Evolutionary conservation across 306 rosid species (phyloP), one percentile per base, ranked within the genome.

Genomic region (Morella rubra): DNA sequence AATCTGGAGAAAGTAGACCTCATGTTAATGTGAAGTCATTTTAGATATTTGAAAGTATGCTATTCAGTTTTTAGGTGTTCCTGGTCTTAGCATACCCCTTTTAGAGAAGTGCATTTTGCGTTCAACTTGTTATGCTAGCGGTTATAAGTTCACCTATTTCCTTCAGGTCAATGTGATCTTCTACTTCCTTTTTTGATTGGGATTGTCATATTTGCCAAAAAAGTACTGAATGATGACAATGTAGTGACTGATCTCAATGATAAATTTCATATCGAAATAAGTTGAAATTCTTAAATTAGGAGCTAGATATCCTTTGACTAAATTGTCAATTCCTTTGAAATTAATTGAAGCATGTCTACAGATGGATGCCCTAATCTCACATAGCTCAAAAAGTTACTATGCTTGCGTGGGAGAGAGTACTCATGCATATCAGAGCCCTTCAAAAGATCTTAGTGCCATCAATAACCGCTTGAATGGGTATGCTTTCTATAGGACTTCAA

Each of bases 371-470:
- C 84, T 96, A 77, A 91, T 93, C 82, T 91, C 99, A n/a, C 97
- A 91, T 73, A 89, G 91, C 85, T 91, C 97, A 49, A 96, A 91
- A 87, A 93, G 99, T 82, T 96, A 96, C 71, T 96, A 96, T 82
- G 98, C 99, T 44, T 96, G 99, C 76, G 97, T 96, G 53, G 99
- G 99, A 56, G 99, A 92, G 81, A 96, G 99, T 85, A 96, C 99
- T 54, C 98, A 89, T 86, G 99, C 99, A 44, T 96, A 92, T 80
- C 99, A 96, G 77, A 96, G 99, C 88, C 99, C 99, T 76, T 96
- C 99, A 7, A 92, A 93, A 87, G 99, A 96, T 76, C 84, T 96
- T 54, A 89, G 96, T 9, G 99, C 98, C 81, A 96, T 96, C 85
- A 96, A 96, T 77, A 91, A 96, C 85, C 98, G 97, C 37, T 80